A percentile compares a stretch with the other conserved stretches of the same genome.
Evolutionary conservation across 2,329 filamentous ascomycete genomes (phyloP).

Genomic region (Fusarium pilosicola): DNA sequence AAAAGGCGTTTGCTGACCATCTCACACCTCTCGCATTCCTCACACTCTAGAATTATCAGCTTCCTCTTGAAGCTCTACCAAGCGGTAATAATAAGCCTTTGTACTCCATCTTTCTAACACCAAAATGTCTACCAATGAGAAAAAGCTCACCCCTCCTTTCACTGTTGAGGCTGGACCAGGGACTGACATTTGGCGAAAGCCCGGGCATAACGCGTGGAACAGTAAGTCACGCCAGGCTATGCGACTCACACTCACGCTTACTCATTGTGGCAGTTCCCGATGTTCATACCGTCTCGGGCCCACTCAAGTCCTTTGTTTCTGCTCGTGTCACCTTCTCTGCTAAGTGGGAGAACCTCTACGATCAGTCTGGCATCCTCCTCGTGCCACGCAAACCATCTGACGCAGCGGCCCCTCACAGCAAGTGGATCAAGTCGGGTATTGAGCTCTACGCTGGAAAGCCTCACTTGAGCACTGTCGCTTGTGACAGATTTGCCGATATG

Average conservation of each 20-base stretch:
- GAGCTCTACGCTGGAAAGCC: background rate
- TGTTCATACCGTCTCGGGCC: background rate
- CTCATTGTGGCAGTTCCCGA: background rate
- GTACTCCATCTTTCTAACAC: background rate
- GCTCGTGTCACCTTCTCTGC: background rate
- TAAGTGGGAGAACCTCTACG: background rate
- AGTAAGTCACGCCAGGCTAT: background rate
- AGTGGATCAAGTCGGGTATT: background rate
- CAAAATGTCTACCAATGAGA: background rate
- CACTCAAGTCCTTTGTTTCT: background rate
- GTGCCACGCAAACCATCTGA: background rate
- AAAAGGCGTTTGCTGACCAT: background rate
- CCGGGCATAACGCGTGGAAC: background rate
- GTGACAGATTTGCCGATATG: background rate
- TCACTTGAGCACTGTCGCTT: background rate
- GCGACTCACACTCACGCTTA: background rate
- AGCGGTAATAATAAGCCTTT: background rate
- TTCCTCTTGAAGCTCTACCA: background rate
- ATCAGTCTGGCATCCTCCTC: background rate
- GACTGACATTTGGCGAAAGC: background rate
- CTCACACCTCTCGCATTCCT: background rate
- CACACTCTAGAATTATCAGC: background rate
- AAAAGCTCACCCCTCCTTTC: background rate
- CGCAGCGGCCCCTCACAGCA: background rate
- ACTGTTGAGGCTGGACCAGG: background rate